These are phyloP conservation scores for Cornus kousa DNA, from an alignment of 148 eudicot genomes.

Conservation along the genomic window DNA sequence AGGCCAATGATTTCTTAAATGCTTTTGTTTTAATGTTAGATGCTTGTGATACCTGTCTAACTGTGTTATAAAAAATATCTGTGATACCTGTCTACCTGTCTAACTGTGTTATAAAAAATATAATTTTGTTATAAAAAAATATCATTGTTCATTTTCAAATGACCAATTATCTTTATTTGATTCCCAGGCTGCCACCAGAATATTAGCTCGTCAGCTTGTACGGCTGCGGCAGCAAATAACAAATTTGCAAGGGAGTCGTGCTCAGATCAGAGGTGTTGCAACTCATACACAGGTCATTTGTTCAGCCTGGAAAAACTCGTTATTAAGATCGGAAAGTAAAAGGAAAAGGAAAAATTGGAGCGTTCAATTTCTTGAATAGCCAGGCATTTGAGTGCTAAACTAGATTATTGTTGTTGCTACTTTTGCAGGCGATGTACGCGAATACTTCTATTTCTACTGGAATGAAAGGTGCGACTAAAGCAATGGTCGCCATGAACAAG, in stretches of 20 bases:
- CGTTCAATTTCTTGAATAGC: no score
- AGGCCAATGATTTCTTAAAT: not conserved
- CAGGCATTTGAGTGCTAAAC: not conserved
- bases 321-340: not conserved
- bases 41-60: not conserved
- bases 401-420: not conserved
- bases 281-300: constrained; percentile 66
- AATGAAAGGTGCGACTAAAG: constrained; percentile 78
- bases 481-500: constrained; percentile 75
- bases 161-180: not conserved
- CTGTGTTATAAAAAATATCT: not conserved
- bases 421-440: constrained; percentile 57
- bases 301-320: not conserved
- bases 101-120: not conserved
- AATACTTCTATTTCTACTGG: constrained; percentile 69
- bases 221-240: constrained; percentile 66
- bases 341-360: not conserved
- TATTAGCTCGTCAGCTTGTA: constrained; percentile 74
- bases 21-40: not conserved
- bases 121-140: not conserved
- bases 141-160: not conserved
- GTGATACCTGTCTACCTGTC: not conserved
- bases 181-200: constrained; percentile 63
- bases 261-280: constrained; percentile 75
- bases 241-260: constrained; percentile 74